Percentiles rank a stretch among this genome's conserved stretches.
Conservation (phyloP, 148 eudicot genomes). For the Amaranthus palmeri region DNA sequence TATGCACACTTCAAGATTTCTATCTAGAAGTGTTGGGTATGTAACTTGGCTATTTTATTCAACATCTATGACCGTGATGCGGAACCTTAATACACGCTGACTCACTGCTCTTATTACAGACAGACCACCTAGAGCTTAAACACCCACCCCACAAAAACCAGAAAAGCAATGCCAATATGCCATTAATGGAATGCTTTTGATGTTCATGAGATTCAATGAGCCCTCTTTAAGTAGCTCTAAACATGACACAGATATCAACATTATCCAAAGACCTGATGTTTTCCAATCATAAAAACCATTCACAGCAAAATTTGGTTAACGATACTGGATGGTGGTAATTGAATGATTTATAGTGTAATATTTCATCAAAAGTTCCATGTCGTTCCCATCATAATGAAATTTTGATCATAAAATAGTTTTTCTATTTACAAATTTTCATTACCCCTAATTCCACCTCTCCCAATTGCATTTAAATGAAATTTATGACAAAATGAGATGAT, state of each 20-base stretch:
- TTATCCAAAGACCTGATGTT: not conserved
- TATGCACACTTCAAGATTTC: not conserved
- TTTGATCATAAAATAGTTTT: no score
- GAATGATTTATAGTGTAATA: no score
- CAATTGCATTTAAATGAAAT: no score
- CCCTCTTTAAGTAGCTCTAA: not conserved
- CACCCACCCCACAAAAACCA: not conserved
- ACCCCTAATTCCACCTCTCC: no score
- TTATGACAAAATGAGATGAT: no score
- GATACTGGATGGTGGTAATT: no score
- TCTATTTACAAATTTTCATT: no score
- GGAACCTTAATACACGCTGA: not conserved
- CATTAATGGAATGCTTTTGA: not conserved
- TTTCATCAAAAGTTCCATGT: no score
- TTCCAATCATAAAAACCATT: not conserved
- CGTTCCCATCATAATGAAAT: no score
- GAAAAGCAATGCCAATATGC: not conserved
- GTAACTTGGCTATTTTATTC: not conserved
- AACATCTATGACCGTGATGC: not conserved
- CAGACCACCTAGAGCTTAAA: not conserved
- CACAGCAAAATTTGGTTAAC: no score
- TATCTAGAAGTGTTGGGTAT: not conserved
- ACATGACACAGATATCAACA: not conserved
- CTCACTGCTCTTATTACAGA: not conserved
- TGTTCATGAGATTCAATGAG: not conserved